These are phyloP conservation scores for Nectriaceae sp. DNA, from an alignment of 2,329 filamentous ascomycete genomes.

Conservation along the genomic window DNA sequence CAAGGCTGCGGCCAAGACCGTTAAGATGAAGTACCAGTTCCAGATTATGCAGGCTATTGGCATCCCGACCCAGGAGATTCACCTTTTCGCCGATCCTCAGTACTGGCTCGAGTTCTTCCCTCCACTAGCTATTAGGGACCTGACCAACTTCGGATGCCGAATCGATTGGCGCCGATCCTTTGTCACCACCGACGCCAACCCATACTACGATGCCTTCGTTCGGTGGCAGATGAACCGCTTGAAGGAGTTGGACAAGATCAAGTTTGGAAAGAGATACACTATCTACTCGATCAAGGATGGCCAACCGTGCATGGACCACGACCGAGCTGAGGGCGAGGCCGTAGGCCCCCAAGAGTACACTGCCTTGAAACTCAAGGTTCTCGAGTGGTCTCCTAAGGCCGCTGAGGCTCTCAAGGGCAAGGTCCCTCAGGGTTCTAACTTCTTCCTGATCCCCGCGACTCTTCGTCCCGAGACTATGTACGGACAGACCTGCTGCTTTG, in stretches of 20 bases:
- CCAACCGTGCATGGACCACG: slow-evolving; percentile 51
- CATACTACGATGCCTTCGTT: slow-evolving; percentile 94
- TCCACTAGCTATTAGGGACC: slow-evolving; percentile 62
- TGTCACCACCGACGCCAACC: slow-evolving; percentile 94
- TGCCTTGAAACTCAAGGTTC: slow-evolving; percentile 85
- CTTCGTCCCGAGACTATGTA: slow-evolving; percentile 98
- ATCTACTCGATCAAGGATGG: slow-evolving; percentile 65
- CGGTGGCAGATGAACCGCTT: slow-evolving; percentile 96
- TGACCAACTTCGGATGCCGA: slow-evolving; percentile 80
- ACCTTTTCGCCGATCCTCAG: slow-evolving; percentile 87
- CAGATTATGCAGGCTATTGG: slow-evolving; percentile 93
- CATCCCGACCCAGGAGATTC: slow-evolving; percentile 84
- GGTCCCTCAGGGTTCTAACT: slow-evolving; percentile 74
- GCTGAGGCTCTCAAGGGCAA: slow-evolving; percentile 73
- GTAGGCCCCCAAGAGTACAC: slow-evolving; percentile 86
- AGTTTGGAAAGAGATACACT: slow-evolving; percentile 90
- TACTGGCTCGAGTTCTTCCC: slow-evolving; percentile 93
- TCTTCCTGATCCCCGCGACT: slow-evolving; percentile 91
- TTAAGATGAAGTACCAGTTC: slow-evolving; percentile 94
- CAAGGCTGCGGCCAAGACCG: slow-evolving; percentile 86
- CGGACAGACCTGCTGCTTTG: slow-evolving; percentile 94
- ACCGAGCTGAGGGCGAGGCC: slow-evolving; percentile 49
- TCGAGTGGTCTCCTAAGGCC: slow-evolving; percentile 83
- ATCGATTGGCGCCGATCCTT: slow-evolving; percentile 94
- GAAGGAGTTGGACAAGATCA: slow-evolving; percentile 87